Evolutionary conservation across 192 early-diverging fungal genomes (phyloP).

Genomic region (Linderina pennispora): DNA sequence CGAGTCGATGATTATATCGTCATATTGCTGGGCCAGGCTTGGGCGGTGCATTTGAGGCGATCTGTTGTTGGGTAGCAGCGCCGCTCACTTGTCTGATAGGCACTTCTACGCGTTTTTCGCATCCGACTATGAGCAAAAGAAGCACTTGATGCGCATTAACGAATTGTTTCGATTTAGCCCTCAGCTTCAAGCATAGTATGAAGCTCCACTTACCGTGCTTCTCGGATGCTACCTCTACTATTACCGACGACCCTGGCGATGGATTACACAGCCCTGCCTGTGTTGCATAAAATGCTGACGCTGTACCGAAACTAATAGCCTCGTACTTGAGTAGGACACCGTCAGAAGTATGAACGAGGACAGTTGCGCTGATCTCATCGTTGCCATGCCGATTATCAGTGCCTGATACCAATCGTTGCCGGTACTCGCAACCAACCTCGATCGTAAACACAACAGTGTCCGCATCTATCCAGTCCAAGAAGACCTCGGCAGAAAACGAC

Average conservation of each 20-base stretch:
- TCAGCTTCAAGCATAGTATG: too few species aligned
- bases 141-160: too few species aligned
- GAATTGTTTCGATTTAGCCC: too few species aligned
- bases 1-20: too few species aligned
- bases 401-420: neutral
- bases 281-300: slow-evolving; percentile 11
- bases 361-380: slow-evolving; percentile 1
- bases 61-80: too few species aligned
- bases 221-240: slow-evolving; percentile 27
- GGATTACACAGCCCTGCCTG: slow-evolving; percentile 34
- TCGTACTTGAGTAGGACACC: slow-evolving; percentile 28
- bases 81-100: too few species aligned
- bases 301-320: slow-evolving; percentile 2
- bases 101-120: too few species aligned
- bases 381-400: neutral
- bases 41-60: too few species aligned
- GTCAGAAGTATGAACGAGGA: slow-evolving; percentile 23
- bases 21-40: too few species aligned
- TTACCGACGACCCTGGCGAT: slow-evolving; percentile 1
- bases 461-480: slow-evolving; percentile 14
- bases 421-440: neutral
- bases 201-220: slow-evolving; percentile 29
- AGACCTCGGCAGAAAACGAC: neutral
- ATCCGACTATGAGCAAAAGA: too few species aligned
- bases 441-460: slow-evolving; percentile 24